Conservation (phyloP, 2,329 filamentous ascomycete genomes). For the Gnomoniopsis smithogilvyi region DNA sequence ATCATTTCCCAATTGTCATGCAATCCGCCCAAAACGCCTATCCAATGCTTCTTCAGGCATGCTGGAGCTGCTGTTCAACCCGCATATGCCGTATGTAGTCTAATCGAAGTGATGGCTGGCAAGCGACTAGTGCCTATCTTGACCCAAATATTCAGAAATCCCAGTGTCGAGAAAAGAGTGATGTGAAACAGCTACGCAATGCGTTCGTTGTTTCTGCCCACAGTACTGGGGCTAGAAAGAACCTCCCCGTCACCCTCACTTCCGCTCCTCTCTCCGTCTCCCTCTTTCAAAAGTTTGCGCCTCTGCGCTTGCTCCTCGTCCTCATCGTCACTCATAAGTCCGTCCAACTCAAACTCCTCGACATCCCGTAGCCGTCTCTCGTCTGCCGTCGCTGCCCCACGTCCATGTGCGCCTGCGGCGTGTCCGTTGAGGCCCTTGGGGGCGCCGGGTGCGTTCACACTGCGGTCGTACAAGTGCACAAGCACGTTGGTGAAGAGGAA, state of each 20-base stretch:
- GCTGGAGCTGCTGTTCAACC: neutral
- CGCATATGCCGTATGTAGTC: neutral
- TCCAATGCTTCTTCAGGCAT: constrained; percentile 5
- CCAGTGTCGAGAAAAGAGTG: neutral
- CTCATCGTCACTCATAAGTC: constrained; percentile 85
- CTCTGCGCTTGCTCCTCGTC: constrained; percentile 47
- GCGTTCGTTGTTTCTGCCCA: constrained; percentile 44
- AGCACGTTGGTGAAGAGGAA: constrained; percentile 92
- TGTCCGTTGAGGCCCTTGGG: constrained; percentile 37
- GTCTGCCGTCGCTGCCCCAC: constrained; percentile 26
- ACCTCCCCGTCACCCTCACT: constrained; percentile 20
- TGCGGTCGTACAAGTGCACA: constrained; percentile 75
- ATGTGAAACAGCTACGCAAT: constrained; percentile 19
- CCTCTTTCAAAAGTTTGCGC: constrained; percentile 32
- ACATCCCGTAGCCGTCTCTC: constrained; percentile 69
- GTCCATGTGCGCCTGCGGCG: constrained; percentile 11
- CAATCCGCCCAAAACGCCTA: constrained; percentile 11
- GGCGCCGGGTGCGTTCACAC: constrained; percentile 33
- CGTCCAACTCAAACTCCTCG: constrained; percentile 91
- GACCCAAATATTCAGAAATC: neutral
- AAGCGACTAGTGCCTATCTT: no score
- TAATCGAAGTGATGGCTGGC: no score
- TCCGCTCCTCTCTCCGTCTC: constrained; percentile 23
- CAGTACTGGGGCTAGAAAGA: constrained; percentile 45
- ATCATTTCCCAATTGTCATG: neutral